These are phyloP conservation scores for Cryptosporidium sp. DNA, from an alignment of 169 alveolate genomes.

Conservation along the genomic window DNA sequence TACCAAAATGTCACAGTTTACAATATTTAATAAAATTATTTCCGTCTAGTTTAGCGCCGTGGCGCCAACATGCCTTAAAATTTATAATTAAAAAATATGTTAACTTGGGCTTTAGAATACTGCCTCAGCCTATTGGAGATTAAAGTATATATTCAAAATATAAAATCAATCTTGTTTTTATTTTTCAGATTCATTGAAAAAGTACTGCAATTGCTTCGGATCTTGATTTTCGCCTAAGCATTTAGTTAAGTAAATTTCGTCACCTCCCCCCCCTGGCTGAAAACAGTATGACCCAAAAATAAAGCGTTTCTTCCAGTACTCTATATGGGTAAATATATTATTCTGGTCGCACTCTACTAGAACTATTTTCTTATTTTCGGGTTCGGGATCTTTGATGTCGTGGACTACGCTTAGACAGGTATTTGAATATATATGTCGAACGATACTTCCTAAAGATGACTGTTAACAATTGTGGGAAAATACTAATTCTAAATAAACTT, in stretches of 20 bases:
- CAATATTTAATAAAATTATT: background rate
- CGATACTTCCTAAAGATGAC: constrained; percentile 17
- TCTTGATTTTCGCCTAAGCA: constrained; percentile 14
- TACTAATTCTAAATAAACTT: constrained; percentile 7
- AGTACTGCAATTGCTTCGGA: constrained; percentile 7
- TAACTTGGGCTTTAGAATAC: background rate
- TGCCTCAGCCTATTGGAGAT: background rate
- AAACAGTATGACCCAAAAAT: constrained; percentile 61
- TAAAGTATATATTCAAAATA: background rate
- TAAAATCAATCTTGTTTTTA: background rate
- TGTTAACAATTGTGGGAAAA: background rate
- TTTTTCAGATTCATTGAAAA: background rate
- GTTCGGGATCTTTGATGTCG: background rate
- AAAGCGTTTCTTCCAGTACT: constrained; percentile 51
- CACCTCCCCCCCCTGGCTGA: background rate
- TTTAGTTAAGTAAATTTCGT: constrained; percentile 7
- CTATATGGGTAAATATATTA: constrained; percentile 17
- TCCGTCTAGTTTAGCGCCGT: constrained; percentile 27
- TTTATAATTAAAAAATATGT: background rate
- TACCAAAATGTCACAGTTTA: constrained; percentile 32
- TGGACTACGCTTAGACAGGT: constrained; percentile 9
- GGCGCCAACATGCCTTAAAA: background rate
- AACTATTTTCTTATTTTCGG: background rate
- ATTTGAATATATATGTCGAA: constrained; percentile 29
- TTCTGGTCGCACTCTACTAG: constrained; percentile 17